These are phyloP conservation scores for Clarireedia paspali DNA, from an alignment of 2,329 filamentous ascomycete genomes.

Conservation along the genomic window DNA sequence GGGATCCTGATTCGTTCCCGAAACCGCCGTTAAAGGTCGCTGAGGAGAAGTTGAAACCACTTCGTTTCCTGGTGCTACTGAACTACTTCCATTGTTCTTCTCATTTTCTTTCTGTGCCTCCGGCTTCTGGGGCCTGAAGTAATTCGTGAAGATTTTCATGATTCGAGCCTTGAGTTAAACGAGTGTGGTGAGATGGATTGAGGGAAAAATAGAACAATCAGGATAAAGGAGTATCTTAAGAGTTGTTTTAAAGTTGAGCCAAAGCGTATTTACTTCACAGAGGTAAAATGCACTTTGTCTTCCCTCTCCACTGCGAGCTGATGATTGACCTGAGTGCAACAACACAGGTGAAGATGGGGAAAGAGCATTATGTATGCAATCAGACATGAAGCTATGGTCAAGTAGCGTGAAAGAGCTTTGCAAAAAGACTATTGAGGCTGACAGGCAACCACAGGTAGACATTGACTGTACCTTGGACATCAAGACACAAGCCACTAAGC, in stretches of 20 bases:
- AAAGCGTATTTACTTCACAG: too few species aligned
- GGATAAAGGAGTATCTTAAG: too few species aligned
- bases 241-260: too few species aligned
- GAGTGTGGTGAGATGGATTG: too few species aligned
- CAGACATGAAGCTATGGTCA: neutral
- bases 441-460: neutral
- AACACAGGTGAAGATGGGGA: neutral
- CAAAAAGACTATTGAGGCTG: neutral
- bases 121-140: neutral
- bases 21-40: too few species aligned
- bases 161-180: too few species aligned
- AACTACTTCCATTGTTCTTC: too few species aligned
- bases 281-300: neutral
- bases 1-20: neutral
- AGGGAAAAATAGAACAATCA: too few species aligned
- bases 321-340: neutral
- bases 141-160: too few species aligned
- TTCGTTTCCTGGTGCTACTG: too few species aligned
- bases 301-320: neutral
- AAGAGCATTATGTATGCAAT: conserved; percentile 1
- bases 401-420: neutral
- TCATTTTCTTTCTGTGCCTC: neutral
- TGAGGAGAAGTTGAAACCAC: too few species aligned
- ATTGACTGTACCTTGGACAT: neutral
- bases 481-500: too few species aligned